These are phyloP conservation scores for Naganishia cerealis DNA, from an alignment of 1,284 basidiomycete species.

Conservation along the genomic window DNA sequence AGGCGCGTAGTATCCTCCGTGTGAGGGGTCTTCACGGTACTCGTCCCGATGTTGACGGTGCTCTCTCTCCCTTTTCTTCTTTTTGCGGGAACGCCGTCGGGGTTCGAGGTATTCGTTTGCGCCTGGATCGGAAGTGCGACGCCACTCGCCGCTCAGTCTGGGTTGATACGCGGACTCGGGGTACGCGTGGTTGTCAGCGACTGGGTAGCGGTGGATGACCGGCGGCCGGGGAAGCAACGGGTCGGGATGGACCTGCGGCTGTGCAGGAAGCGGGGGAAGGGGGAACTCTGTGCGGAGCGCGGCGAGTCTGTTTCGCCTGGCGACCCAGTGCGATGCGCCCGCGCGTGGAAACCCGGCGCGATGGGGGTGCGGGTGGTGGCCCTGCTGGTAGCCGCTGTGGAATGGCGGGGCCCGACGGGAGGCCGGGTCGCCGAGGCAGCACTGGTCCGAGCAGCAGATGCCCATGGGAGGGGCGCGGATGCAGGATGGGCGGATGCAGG, in stretches of 20 bases:
- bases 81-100: neutral
- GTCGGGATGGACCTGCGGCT: neutral
- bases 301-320: conserved; percentile 10
- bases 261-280: neutral
- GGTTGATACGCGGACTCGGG: neutral
- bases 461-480: conserved; percentile 13
- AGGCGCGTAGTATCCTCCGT: conserved; percentile 22
- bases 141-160: neutral
- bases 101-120: neutral
- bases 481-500: neutral
- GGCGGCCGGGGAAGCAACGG: neutral
- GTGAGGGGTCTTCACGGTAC: neutral
- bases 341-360: conserved; percentile 23
- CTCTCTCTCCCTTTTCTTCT: conserved; percentile 9
- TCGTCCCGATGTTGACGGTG: neutral
- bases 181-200: neutral
- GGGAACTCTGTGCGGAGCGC: conserved; percentile 5
- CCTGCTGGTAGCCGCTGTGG: conserved; percentile 13
- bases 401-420: neutral
- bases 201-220: neutral
- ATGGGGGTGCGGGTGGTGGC: conserved; percentile 16
- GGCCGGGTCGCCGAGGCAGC: conserved; percentile 21
- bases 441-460: conserved; percentile 25
- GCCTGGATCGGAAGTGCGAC: neutral
- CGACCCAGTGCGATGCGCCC: conserved; percentile 10